phyloP scores from a whole-genome alignment of 2,329 filamentous ascomycete species.

The Neocatenulostroma microsporum region DNA sequence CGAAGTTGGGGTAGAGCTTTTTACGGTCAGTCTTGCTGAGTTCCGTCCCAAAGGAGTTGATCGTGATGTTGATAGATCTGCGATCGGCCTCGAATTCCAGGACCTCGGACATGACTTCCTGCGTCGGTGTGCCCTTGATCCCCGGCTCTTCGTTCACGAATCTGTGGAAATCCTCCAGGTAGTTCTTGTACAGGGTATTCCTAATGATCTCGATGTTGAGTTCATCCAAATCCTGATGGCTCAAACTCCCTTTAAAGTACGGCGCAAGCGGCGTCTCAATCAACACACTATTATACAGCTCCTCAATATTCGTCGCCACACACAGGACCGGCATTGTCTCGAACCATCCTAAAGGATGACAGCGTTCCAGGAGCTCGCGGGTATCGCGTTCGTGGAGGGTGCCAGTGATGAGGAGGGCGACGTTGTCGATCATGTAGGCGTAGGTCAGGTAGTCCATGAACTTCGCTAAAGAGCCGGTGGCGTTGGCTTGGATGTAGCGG shows the following conservation, averaged over 20 bases:
- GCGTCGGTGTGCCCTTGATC: slow-evolving; percentile 77
- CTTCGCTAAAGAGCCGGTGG: slow-evolving; percentile 79
- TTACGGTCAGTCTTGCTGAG: slow-evolving; percentile 86
- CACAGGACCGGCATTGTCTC: slow-evolving; percentile 98
- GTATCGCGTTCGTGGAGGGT: slow-evolving; percentile 97
- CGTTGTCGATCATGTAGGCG: slow-evolving; percentile 99
- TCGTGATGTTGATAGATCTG: slow-evolving; percentile 95
- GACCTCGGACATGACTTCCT: slow-evolving; percentile 92
- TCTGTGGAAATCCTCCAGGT: slow-evolving; percentile 92
- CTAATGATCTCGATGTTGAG: slow-evolving; percentile 98
- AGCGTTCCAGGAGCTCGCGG: slow-evolving; percentile 85
- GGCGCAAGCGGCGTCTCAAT: slow-evolving; percentile 93
- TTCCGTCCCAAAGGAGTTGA: slow-evolving; percentile 98
- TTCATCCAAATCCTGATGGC: slow-evolving; percentile 94
- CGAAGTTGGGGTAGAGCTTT: slow-evolving; percentile 92
- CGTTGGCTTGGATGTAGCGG: slow-evolving; percentile 89
- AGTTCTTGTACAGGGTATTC: slow-evolving; percentile 99
- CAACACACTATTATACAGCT: slow-evolving; percentile 94
- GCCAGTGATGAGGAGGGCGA: slow-evolving; percentile 93
- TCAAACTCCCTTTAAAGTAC: slow-evolving; percentile 95
- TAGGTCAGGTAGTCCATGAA: slow-evolving; percentile 99
- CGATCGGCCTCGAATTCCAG: slow-evolving; percentile 95
- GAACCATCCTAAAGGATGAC: slow-evolving; percentile 96
- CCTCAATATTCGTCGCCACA: slow-evolving; percentile 96
- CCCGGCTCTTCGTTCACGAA: slow-evolving; percentile 89